Evolutionary conservation across 73 alveolate species (phyloP).

Genomic region (Paramecium biaurelia): DNA sequence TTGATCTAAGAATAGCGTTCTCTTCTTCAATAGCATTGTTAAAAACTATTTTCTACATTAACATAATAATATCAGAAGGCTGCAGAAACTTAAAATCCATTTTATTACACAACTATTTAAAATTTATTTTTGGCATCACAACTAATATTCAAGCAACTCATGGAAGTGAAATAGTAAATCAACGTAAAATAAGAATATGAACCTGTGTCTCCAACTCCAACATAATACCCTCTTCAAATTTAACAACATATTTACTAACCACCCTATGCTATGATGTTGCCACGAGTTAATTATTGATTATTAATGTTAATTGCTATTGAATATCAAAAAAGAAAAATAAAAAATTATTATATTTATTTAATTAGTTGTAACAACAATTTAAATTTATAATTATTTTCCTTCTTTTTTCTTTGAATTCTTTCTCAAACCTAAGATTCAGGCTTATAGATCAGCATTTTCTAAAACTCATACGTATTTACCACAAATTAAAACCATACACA

Average conservation of each 20-base stretch:
- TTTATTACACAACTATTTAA: not conserved
- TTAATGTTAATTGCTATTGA: not conserved
- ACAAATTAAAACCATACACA: not conserved
- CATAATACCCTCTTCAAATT: not conserved
- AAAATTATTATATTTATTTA: not conserved
- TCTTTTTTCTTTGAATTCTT: not conserved
- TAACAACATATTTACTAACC: not conserved
- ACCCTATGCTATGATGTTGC: not conserved
- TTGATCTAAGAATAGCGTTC: not conserved
- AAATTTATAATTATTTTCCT: not conserved
- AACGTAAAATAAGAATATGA: not conserved
- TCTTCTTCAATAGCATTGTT: not conserved
- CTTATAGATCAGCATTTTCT: not conserved
- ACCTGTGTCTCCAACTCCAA: not conserved
- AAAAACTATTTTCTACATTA: not conserved
- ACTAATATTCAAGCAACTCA: not conserved
- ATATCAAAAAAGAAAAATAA: not conserved
- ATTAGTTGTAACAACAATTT: constrained; percentile 25
- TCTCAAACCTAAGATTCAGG: not conserved
- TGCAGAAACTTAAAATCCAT: not conserved
- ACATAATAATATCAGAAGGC: not conserved
- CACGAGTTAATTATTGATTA: not conserved
- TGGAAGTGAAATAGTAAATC: not conserved
- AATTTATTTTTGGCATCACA: not conserved
- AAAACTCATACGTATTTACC: not conserved